Evolutionary conservation across 108 stramenopile genomes (phyloP), one percentile per base, ranked within the genome.

Genomic region (Aurantiochytrium sp.): DNA sequence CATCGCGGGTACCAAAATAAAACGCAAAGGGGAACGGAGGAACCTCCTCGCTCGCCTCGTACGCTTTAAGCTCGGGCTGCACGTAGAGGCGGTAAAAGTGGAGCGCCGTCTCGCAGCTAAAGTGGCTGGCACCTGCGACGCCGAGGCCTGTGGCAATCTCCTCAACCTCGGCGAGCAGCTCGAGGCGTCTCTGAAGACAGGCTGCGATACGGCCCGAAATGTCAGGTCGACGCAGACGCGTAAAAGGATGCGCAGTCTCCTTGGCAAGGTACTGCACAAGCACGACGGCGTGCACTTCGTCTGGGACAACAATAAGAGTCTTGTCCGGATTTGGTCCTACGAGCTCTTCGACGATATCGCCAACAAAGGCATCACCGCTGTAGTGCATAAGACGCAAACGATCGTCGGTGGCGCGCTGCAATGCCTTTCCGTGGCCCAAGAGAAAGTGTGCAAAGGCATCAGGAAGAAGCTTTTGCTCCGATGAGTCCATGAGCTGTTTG

Each of bases 21-120:
- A 83, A 83, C 76, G 76, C 76, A 53, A 83, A 83, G 18, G 76
- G 76, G 76, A 83, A 83, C 42, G 64, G 21, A 6, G 76, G 76
- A 23, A 47, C 76, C 23, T n/a, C 45, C 45, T 53, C 51, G 28
- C 49, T 83, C 0, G 49, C 51, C 76, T 53, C 49, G 28, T 83
- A 83, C 49, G 45, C 51, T 45, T 83, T 53, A 45, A 83, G 76
- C 76, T 83, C 76, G 6, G 76, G 76, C 4, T 53, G 76, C 10
- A 83, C 76, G 28, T 83, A 83, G 25, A 83, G 45, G 76, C 76
- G 45, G 76, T 53, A 83, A 35, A 83, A 83, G 23, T 53, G 49
- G 18, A 53, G 14, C 6, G 76, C 76, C 43, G 49, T 83, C 76
- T 83, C 49, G 76, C 76, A 83, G 28, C 51, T 83, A 83, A 83